Percentiles rank a stretch among this genome's conserved stretches.
Evolutionary conservation across 306 rosid genomes (phyloP).

Genomic region (Myrica gale): DNA sequence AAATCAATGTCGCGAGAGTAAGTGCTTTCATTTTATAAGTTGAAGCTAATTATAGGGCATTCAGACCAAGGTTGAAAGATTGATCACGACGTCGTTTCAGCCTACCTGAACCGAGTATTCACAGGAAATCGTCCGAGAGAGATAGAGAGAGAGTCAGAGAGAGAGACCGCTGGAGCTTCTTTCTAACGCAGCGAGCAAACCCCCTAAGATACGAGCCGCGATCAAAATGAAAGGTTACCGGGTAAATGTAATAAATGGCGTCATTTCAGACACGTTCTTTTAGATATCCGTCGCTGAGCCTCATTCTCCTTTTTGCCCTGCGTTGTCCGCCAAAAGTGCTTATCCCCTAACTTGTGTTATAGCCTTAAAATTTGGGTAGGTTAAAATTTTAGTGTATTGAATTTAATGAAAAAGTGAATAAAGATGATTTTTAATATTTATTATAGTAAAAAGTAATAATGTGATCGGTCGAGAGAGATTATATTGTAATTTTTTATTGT

Average conservation of each 20-base stretch:
- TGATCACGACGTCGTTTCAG: not conserved
- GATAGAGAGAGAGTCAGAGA: not conserved
- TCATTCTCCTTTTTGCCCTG: too few species aligned
- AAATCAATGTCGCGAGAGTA: not conserved
- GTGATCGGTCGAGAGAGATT: too few species aligned
- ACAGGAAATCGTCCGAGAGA: not conserved
- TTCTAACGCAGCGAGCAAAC: not conserved
- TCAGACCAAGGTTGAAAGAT: not conserved
- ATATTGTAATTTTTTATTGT: too few species aligned
- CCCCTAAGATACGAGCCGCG: not conserved
- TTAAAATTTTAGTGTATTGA: too few species aligned
- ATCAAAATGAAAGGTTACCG: too few species aligned
- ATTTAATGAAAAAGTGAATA: too few species aligned
- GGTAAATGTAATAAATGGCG: not conserved
- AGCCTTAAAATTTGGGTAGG: too few species aligned
- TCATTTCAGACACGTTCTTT: not conserved
- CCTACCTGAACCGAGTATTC: slow-evolving; percentile 16
- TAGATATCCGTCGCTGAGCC: too few species aligned
- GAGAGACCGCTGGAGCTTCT: not conserved
- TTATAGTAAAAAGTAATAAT: too few species aligned
- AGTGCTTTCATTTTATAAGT: not conserved
- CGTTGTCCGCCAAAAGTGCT: too few species aligned
- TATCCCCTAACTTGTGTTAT: too few species aligned
- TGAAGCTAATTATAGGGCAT: not conserved
- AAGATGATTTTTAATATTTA: too few species aligned